Evolutionary conservation across 108 stramenopile species (phyloP), one percentile per base, ranked within the genome.

Genomic region (Nitzschia sp.): DNA sequence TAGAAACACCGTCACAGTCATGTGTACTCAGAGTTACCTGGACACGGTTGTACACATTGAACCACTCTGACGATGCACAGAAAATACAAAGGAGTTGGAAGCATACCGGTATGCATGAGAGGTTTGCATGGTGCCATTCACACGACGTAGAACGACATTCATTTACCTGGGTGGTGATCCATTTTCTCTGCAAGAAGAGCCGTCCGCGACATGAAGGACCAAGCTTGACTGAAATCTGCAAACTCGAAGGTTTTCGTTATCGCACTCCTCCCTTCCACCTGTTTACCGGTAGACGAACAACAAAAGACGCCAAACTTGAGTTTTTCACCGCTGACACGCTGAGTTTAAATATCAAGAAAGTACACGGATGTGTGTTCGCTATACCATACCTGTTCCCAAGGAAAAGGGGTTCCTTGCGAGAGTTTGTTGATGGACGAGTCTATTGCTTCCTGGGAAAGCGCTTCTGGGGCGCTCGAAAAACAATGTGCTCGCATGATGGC

Each of bases 11-110:
- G 63, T 75, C 73, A 46, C 83, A 85, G 66, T 94, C 93, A 73
- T 94, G 93, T 1, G 93, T 94, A 6, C 89, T 85, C 58, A 91
- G 57, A 11, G 88, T 91, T 22, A 96, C 90, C 55, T 94, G 85
- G 21, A 98, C 98, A 1, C 71, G 75, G 73, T 93, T 96, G 82
- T 98, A 98, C 0, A 98, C 96, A 77, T 98, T 98, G 73, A 87
- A 93, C 97, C 97, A 98, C 78, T 98, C 97, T 66, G 13, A 41
- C n/a, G n/a, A n/a, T 6, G 38, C 38, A 13, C 38, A 6, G 38
- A 41, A 41, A n/a, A 41, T 41, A 41, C 6, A 41, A 41, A 41
- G 38, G 9, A 13, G 38, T 9, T 41, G 38, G 13, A 13, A 6
- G 9, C 38, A 9, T 41, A 9, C 13, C 38, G 6, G 38, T 13